Evolutionary conservation across 1,284 basidiomycete genomes (phyloP).

Genomic region (Entoloma clypeatum): DNA sequence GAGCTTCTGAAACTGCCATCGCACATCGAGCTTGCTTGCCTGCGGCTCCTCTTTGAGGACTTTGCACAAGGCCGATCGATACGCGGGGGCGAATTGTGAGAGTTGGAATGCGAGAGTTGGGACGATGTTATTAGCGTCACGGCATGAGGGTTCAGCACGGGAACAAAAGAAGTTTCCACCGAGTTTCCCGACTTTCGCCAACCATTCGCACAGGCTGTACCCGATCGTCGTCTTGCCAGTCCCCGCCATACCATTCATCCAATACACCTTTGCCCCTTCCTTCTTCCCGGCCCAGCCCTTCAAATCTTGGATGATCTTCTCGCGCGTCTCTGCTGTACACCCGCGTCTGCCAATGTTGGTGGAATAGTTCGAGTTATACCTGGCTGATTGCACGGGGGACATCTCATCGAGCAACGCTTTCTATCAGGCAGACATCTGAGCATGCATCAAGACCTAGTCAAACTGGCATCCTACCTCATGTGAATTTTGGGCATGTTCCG

Average conservation of each 20-base stretch:
- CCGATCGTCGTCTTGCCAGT: conserved; percentile 16
- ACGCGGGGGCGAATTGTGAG: conserved; percentile 6
- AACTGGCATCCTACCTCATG: no score
- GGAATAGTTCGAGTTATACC: no score
- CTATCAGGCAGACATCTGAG: no score
- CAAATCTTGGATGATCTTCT: conserved; percentile 7
- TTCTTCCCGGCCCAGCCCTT: conserved; percentile 10
- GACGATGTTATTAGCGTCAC: conserved; percentile 19
- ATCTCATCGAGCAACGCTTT: no score
- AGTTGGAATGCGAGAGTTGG: conserved; percentile 26
- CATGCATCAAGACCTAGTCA: no score
- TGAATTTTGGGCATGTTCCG: no score
- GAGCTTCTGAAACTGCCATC: neutral
- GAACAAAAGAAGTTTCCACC: conserved; percentile 27
- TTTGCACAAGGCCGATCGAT: neutral
- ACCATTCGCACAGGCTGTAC: conserved; percentile 11
- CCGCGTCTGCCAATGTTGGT: conserved; percentile 6
- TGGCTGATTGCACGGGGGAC: no score
- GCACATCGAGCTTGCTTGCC: neutral
- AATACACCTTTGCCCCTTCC: conserved; percentile 13
- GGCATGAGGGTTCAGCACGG: conserved; percentile 9
- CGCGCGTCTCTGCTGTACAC: conserved; percentile 12
- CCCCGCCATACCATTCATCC: conserved; percentile 22
- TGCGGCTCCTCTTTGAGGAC: conserved; percentile 4
- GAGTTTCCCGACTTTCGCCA: conserved; percentile 12